Evolutionary conservation across 805 yeast genomes (phyloP).

Genomic region (Schwanniomyces polymorphus): DNA sequence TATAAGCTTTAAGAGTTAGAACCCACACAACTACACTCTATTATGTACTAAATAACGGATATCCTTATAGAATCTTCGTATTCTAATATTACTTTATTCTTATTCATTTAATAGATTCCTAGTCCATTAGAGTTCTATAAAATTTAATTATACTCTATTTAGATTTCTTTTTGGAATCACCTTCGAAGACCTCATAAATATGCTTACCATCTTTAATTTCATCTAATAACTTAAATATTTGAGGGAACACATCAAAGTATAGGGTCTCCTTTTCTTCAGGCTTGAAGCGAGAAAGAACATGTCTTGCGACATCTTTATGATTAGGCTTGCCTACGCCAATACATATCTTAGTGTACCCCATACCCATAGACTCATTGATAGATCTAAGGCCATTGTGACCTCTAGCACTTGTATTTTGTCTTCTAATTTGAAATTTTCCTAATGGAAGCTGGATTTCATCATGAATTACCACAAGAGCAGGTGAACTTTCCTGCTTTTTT

Average conservation of each 20-base stretch:
- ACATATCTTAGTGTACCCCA: constrained; percentile 61
- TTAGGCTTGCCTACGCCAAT: constrained; percentile 78
- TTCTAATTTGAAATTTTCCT: constrained; percentile 66
- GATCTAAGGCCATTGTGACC: constrained; percentile 86
- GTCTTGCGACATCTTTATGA: constrained; percentile 53
- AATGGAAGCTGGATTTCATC: constrained; percentile 72
- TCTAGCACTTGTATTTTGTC: constrained; percentile 59
- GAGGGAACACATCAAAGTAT: constrained; percentile 39
- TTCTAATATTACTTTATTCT: too few species aligned
- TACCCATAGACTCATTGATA: constrained; percentile 47
- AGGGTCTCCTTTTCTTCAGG: constrained; percentile 44
- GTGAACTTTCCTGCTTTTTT: constrained; percentile 20
- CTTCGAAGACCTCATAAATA: constrained; percentile 6
- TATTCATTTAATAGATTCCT: too few species aligned
- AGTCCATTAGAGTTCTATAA: neutral
- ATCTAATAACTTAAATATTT: constrained; percentile 37
- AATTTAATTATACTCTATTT: neutral
- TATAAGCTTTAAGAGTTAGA: neutral
- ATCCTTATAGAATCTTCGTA: too few species aligned
- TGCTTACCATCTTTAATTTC: constrained; percentile 23
- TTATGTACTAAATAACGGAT: too few species aligned
- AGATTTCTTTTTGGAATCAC: neutral
- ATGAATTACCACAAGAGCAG: constrained; percentile 60
- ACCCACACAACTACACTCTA: neutral
- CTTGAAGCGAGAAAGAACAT: constrained; percentile 60